phyloP scores from a whole-genome alignment of 371 early-diverging fungal species.

The Apophysomyces elegans region DNA sequence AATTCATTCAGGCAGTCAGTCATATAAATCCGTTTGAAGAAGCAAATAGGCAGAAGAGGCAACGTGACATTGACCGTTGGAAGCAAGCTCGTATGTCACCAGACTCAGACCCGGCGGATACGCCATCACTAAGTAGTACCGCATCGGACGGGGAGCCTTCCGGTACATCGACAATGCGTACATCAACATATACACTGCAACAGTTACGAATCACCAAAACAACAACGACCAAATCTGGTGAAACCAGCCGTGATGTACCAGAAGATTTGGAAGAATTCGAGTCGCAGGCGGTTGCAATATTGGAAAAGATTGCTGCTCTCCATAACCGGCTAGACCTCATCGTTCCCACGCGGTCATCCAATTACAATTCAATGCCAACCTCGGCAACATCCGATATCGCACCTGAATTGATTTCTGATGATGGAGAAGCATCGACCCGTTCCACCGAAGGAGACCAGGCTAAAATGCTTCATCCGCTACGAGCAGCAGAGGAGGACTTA shows the following conservation, averaged over 20 bases:
- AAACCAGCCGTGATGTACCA: constrained; percentile 27
- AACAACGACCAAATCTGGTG: constrained; percentile 23
- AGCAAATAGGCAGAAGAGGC: constrained; percentile 5
- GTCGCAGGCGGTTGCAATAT: constrained; percentile 22
- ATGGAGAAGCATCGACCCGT: constrained; percentile 18
- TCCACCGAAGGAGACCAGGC: constrained; percentile 14
- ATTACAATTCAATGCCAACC: constrained; percentile 15
- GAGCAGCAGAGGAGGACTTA: constrained; percentile 46
- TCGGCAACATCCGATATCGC: constrained; percentile 19
- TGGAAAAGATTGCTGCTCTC: constrained; percentile 36
- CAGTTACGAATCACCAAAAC: constrained; percentile 44
- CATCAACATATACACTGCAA: constrained; percentile 40
- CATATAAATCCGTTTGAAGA: constrained; percentile 10
- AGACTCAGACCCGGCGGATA: constrained; percentile 10
- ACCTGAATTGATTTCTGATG: constrained; percentile 16
- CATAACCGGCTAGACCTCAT: constrained; percentile 38
- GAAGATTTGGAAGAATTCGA: constrained; percentile 35
- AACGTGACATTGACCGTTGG: constrained; percentile 22
- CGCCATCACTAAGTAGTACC: constrained; percentile 8
- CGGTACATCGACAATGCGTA: constrained; percentile 17
- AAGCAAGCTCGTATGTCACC: constrained; percentile 13
- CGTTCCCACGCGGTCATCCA: constrained; percentile 38
- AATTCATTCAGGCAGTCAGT: constrained; percentile 23
- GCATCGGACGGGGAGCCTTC: constrained; percentile 14
- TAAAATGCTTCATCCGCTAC: constrained; percentile 40